phyloP scores from a whole-genome alignment of 2,329 filamentous ascomycete genomes.

The Fusarium brevicatenulatum region DNA sequence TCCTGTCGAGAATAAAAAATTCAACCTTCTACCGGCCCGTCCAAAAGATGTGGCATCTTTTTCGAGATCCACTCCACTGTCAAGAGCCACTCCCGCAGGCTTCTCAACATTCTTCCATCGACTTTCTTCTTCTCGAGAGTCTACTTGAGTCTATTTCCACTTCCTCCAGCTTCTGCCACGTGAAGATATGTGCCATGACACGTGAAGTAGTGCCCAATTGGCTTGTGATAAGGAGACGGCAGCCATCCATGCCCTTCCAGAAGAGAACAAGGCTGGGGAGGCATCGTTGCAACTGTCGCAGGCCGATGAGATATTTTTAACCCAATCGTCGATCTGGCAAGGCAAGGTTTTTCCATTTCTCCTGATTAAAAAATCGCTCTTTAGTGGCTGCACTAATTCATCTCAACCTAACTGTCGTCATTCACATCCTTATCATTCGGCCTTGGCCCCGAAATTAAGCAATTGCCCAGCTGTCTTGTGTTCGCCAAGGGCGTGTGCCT shows the following conservation, averaged over 20 bases:
- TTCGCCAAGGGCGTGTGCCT: slow-evolving; percentile 8
- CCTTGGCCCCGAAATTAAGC: slow-evolving; percentile 28
- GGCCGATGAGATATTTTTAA: slow-evolving; percentile 20
- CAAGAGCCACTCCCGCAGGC: slow-evolving; percentile 5
- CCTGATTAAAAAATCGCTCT: slow-evolving; percentile 2
- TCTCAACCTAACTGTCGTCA: neutral
- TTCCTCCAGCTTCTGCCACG: neutral
- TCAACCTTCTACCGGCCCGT: neutral
- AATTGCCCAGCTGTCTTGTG: slow-evolving; percentile 21
- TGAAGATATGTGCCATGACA: neutral
- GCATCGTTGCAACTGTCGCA: neutral
- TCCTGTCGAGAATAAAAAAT: neutral
- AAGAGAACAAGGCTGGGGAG: neutral
- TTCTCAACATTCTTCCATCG: neutral
- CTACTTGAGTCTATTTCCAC: neutral
- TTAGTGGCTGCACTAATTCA: slow-evolving; percentile 11
- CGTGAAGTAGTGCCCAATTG: neutral
- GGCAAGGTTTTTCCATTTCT: neutral
- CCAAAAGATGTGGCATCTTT: neutral
- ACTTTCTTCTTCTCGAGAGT: neutral
- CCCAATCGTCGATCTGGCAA: slow-evolving; percentile 17
- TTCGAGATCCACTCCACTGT: neutral
- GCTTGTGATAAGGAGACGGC: neutral
- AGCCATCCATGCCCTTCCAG: neutral
- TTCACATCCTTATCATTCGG: neutral